A percentile compares a stretch with the other conserved stretches of the same genome.
Conservation (phyloP, 2,329 filamentous ascomycete genomes). For the Sporothrix mexicana region DNA sequence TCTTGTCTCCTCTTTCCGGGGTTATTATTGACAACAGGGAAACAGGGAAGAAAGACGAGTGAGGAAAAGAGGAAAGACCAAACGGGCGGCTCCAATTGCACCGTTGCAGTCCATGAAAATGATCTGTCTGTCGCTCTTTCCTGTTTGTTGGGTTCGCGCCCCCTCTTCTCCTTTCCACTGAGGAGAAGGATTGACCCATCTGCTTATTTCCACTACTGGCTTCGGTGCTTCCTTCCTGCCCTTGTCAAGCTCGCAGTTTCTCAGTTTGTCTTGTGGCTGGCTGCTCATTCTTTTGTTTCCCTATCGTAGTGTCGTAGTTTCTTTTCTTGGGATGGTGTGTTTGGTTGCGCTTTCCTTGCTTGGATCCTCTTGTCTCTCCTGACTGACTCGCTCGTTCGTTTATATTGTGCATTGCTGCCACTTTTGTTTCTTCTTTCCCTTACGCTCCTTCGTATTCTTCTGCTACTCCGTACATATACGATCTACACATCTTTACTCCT, state of each 20-base stretch:
- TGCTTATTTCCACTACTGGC: conserved; percentile 20
- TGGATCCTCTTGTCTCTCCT: conserved; percentile 5
- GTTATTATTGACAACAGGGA: neutral
- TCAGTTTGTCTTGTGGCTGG: neutral
- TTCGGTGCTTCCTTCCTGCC: neutral
- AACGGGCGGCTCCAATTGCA: neutral
- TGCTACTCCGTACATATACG: neutral
- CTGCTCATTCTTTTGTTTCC: conserved; percentile 12
- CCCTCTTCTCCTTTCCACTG: neutral
- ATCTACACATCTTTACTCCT: neutral
- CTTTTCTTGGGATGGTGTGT: neutral
- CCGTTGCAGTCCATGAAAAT: neutral
- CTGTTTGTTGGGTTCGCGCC: neutral
- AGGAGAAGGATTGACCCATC: neutral
- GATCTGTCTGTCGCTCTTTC: neutral
- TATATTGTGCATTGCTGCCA: conserved; percentile 19
- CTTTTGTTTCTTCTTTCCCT: neutral
- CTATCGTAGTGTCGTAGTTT: neutral
- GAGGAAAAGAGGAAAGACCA: neutral
- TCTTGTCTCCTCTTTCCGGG: neutral
- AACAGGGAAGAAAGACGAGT: neutral
- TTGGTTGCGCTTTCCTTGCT: neutral
- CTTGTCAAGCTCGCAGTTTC: neutral
- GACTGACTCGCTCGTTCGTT: conserved; percentile 23
- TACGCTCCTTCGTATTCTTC: neutral